Evolutionary conservation across 2,329 filamentous ascomycete genomes (phyloP).

Genomic region (Penicillium corylophilum): DNA sequence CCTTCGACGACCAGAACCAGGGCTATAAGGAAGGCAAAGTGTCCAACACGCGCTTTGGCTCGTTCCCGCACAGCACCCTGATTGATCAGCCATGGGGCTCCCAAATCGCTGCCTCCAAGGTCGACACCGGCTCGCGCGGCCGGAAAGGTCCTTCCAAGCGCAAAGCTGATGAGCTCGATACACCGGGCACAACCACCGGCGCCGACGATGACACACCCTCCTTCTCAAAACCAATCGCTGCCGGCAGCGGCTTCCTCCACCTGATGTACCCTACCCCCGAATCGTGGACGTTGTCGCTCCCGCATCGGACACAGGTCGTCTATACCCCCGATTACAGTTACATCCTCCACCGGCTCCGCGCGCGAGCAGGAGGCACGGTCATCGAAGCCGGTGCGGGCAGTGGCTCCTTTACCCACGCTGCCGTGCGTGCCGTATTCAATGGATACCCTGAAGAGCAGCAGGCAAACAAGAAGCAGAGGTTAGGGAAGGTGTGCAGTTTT

Average conservation of each 20-base stretch:
- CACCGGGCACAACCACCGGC: slow-evolving; percentile 24
- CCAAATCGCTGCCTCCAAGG: slow-evolving; percentile 83
- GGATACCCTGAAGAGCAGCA: slow-evolving; percentile 37
- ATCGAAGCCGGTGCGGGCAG: slow-evolving; percentile 55
- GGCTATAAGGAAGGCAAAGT: slow-evolving; percentile 76
- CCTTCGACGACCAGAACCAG: slow-evolving; percentile 61
- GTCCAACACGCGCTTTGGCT: slow-evolving; percentile 91
- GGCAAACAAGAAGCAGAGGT: slow-evolving; percentile 26
- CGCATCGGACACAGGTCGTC: slow-evolving; percentile 54
- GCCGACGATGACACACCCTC: slow-evolving; percentile 26
- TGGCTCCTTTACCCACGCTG: slow-evolving; percentile 53
- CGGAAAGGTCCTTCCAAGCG: slow-evolving; percentile 60
- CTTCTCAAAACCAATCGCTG: slow-evolving; percentile 36
- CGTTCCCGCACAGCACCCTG: slow-evolving; percentile 77
- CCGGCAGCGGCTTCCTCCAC: slow-evolving; percentile 50
- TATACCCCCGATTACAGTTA: slow-evolving; percentile 56
- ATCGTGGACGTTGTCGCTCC: slow-evolving; percentile 51
- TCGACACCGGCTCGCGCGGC: slow-evolving; percentile 88
- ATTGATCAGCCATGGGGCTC: slow-evolving; percentile 84
- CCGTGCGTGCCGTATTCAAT: slow-evolving; percentile 51
- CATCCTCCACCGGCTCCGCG: slow-evolving; percentile 50
- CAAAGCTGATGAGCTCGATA: slow-evolving; percentile 46
- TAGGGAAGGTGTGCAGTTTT: slow-evolving; percentile 51
- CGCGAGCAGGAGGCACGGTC: slow-evolving; percentile 45
- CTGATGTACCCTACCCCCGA: slow-evolving; percentile 52